Conservation (phyloP, 768 basidiomycete genomes). For the Chalciporus piperatus region DNA sequence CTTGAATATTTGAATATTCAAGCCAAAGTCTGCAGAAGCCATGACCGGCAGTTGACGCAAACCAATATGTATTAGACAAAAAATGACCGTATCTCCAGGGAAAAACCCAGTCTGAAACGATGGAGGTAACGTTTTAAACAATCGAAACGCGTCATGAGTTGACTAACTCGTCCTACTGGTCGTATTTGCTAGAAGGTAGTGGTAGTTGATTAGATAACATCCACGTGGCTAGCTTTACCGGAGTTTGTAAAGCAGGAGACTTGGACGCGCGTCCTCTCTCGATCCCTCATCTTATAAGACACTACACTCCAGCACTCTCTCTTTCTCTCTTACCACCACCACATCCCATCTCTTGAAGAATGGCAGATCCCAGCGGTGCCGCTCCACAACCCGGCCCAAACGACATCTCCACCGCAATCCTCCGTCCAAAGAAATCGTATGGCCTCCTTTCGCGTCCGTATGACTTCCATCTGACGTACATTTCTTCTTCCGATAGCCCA, state of each 20-base stretch:
- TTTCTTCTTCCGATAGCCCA: slow-evolving; percentile 53
- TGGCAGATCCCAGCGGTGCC: slow-evolving; percentile 84
- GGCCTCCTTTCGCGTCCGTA: slow-evolving; percentile 32
- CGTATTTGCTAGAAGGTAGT: too few relatives aligned
- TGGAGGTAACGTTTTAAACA: too few relatives aligned
- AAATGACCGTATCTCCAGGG: too few relatives aligned
- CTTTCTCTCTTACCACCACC: slow-evolving; percentile 13
- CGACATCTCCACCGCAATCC: slow-evolving; percentile 91
- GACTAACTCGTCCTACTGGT: too few relatives aligned
- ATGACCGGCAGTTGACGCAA: too few relatives aligned
- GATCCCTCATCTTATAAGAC: too few relatives aligned
- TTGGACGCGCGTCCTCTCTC: slow-evolving; percentile 34
- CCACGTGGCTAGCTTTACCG: background rate
- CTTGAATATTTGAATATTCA: too few relatives aligned
- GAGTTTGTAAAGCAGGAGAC: background rate
- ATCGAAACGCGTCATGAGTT: too few relatives aligned
- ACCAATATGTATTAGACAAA: too few relatives aligned
- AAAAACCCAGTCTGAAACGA: too few relatives aligned
- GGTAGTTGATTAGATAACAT: background rate
- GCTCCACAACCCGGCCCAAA: slow-evolving; percentile 81
- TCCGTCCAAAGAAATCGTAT: slow-evolving; percentile 97
- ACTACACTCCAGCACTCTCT: too few relatives aligned
- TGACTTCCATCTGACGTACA: slow-evolving; percentile 16
- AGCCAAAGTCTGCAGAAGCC: too few relatives aligned
- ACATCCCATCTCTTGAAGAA: slow-evolving; percentile 17